Percentiles rank a stretch among this genome's conserved stretches.
phyloP scores from a whole-genome alignment of 345 rosid species.

The Citrus cavaleriei region DNA sequence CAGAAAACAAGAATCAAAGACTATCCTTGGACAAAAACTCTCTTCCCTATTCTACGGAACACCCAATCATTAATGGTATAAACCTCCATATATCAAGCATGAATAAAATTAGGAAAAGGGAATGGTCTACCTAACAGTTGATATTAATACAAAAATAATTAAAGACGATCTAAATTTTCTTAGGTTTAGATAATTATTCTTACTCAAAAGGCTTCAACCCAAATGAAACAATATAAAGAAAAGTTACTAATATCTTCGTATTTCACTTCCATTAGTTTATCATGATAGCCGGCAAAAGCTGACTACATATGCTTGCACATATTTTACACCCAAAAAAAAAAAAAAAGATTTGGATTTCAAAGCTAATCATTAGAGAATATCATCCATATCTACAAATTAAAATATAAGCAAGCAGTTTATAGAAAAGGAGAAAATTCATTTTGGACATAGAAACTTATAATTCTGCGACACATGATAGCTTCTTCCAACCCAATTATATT shows the following conservation, averaged over 20 bases:
- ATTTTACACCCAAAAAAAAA: background rate
- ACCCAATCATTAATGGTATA: background rate
- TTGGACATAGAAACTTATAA: background rate
- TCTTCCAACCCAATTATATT: background rate
- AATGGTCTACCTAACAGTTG: background rate
- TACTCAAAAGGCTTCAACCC: background rate
- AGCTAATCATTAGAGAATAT: background rate
- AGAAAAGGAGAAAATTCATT: background rate
- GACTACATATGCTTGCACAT: background rate
- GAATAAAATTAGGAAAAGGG: background rate
- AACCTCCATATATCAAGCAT: background rate
- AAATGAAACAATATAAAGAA: background rate
- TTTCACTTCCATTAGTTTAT: background rate
- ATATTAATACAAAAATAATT: background rate
- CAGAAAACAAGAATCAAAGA: slow-evolving; percentile 6
- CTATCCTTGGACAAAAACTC: background rate
- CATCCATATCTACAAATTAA: background rate
- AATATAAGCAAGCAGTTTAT: background rate
- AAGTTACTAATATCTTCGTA: background rate
- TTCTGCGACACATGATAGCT: background rate
- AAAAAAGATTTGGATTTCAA: background rate
- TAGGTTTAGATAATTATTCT: background rate
- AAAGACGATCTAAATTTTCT: background rate
- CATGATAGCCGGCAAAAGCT: background rate
- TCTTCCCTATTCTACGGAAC: background rate